Base-by-base conservation (phyloP, 2,329 filamentous ascomycete species). In the Monosporascus ibericus region DNA sequence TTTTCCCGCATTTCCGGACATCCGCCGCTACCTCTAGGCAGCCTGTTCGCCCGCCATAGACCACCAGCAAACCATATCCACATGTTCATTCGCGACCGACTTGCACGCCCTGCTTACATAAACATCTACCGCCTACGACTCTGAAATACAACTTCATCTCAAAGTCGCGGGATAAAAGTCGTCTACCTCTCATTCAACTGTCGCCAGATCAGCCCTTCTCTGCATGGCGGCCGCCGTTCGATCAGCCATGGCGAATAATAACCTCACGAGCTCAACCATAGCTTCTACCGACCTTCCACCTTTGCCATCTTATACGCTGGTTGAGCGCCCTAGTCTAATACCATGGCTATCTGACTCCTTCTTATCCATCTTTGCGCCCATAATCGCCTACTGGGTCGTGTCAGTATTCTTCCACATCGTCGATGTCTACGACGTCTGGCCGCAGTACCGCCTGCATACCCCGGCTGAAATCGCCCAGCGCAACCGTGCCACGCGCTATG, bases 391-490 rank as follows among this genome's bases (percentile, higher is more conserved):
- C 79, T 99, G 94, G 94, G 72, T 75, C 22, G 73, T 95, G 34
- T 97, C 92, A 20, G 72, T 89, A 68, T 73, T 92, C 67, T 99
- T 95, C 75, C 92, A 97, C 75, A 66, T 85, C 61, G 85, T 97
- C 65, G 94, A 99, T 72, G 76, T 85, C 53, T 85, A 86, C 72
- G 90, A 96, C 69, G 75, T 92, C 38, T 95, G 92, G 69, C 86
- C 92, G 18, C 84, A 95, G 64, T 96, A 97, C 73, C 87, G 94
- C 57, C 79, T 99, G 42, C 94, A 99, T 73, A 97, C 94, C 0
- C 94, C 94, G 15, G 91, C 90, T 49, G 92, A 97, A 71, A 87
- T 97, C 57, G 69, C 85, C 37, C 89, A 90, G 70, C 84, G 92
- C 63, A 96, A 96, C 71, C 90, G 90, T 65, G 92, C 90, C 50